Evolutionary conservation across 2,329 filamentous ascomycete species (phyloP), one percentile per base, ranked within the genome.

Genomic region (Penicillium sp.): DNA sequence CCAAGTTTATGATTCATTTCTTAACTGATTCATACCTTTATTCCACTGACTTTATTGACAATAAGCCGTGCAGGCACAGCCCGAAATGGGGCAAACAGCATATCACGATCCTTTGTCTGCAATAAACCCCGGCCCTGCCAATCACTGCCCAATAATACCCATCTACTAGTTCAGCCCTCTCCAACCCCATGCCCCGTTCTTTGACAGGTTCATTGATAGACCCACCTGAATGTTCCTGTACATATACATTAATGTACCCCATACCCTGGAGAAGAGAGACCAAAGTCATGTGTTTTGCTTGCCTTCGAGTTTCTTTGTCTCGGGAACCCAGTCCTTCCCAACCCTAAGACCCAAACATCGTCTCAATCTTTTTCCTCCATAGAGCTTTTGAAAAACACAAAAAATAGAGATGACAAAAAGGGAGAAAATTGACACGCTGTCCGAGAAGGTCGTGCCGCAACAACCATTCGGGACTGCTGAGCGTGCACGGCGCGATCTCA

Each of bases 401-500:
- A 4, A 22, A 13, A 31, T 9, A 31, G 26, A 12, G 1, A 45
- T 39, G 19, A 13, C 4, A 15, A 17, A 26, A 34, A 28, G 21
- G 24, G 19, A 33, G 21, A 31, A 17, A 45, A 10, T 26, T 3
- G 21, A 24, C 3, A 12, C 26, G 4, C 9, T 21, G 21, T 41
- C 28, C 6, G 56, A 61, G 15, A 54, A 53, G n/a, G 54, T 60
- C 17, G 47, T 60, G 17, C 60, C 60, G 3, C 61, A 55, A 32
- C 61, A 55, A 32, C 52, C 58, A 10, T 47, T 60, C 8, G 58
- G 60, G 4, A 68, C 69, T 4, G 68, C 69, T 15, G 70, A 73
- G 48, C 68, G 64, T 15, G 67, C 66, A 15, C 60, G 70, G 2
- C 68, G 69, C 24, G 71, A 71, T 43, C 49, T 71, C 38, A 71